phyloP scores from a whole-genome alignment of 2,329 filamentous ascomycete genomes.

The Diaporthe ampelina region DNA sequence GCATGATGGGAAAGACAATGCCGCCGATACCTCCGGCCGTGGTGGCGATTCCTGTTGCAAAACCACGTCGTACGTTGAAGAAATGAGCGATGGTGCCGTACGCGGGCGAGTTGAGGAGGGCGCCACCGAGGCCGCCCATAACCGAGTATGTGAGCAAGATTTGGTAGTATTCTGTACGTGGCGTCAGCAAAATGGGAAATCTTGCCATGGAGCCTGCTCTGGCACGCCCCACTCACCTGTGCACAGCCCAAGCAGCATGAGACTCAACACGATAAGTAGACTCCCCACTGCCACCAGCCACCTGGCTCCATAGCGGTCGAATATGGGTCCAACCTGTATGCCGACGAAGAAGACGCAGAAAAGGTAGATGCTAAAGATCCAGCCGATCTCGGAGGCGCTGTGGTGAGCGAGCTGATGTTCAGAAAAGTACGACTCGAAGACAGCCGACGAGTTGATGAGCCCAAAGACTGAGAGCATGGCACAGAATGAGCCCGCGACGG shows the following conservation, averaged over 20 bases:
- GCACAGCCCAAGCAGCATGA: slow-evolving; percentile 79
- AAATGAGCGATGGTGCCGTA: slow-evolving; percentile 83
- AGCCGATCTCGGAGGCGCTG: slow-evolving; percentile 78
- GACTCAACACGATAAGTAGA: slow-evolving; percentile 70
- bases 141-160: slow-evolving; percentile 84
- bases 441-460: slow-evolving; percentile 80
- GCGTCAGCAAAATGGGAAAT: slow-evolving; percentile 26
- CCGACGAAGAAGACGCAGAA: slow-evolving; percentile 88
- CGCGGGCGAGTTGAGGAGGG: slow-evolving; percentile 82
- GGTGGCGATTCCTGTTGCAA: slow-evolving; percentile 86
- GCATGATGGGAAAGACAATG: slow-evolving; percentile 70
- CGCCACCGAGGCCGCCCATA: slow-evolving; percentile 79
- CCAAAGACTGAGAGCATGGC: slow-evolving; percentile 79
- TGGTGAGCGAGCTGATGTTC: slow-evolving; percentile 79
- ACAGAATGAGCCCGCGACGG: slow-evolving; percentile 82
- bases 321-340: slow-evolving; percentile 85
- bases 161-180: slow-evolving; percentile 75
- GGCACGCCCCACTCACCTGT: slow-evolving; percentile 56
- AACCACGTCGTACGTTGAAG: slow-evolving; percentile 80
- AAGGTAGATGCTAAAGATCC: slow-evolving; percentile 87
- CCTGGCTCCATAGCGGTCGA: slow-evolving; percentile 81
- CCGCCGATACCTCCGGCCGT: slow-evolving; percentile 79
- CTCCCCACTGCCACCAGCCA: slow-evolving; percentile 76
- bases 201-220: no score
- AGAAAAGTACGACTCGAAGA: slow-evolving; percentile 83